Evolutionary conservation across 2,329 filamentous ascomycete species (phyloP), one percentile per base, ranked within the genome.

Genomic region (Lecanicillium sp.): DNA sequence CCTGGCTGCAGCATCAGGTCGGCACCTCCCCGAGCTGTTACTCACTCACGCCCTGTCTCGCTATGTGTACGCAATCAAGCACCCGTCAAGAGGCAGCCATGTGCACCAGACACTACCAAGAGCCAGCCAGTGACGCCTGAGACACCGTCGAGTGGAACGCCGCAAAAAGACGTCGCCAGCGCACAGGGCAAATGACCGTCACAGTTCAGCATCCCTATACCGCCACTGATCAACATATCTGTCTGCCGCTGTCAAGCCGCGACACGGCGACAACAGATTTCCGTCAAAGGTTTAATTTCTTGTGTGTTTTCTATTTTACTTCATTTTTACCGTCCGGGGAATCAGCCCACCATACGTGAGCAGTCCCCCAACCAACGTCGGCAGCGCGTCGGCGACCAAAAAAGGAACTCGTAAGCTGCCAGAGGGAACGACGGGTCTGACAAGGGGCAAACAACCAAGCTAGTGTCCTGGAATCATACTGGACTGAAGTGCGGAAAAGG

Each of bases 11-110:
- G 11, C 27, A 23, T 24, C 17, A 21, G 11, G 44, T 46, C 44
- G 44, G 44, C 36, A 46, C 26, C 35, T 46, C 44, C 32, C 44
- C 44, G 44, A 46, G 44, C 27, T 33, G 26, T 29, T 23, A 35
- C 12, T 36, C 39, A n/a, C n/a, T 11, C 20, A 46, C 39, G 33
- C 43, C 24, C 37, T 29, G 26, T 23, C 29, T 26, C 15, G 24
- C 43, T 19, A 45, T 37, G 36, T 37, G 23, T 21, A 45, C 19
- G 29, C 15, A 12, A 29, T 45, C 33, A 17, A 44, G 11, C 20
- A 45, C 38, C 24, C 35, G n/a, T 15, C 14, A 35, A 15, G 19
- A 38, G 11, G n/a, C n/a, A n/a, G n/a, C n/a, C n/a, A 45, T 45
- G 15, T 35, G 14, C 38, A n/a, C 19, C 33, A 45, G 33, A 32